A percentile compares a stretch with the other conserved stretches of the same genome.
phyloP scores from a whole-genome alignment of 163 green algal genomes.

The Scenedesmus sp. region DNA sequence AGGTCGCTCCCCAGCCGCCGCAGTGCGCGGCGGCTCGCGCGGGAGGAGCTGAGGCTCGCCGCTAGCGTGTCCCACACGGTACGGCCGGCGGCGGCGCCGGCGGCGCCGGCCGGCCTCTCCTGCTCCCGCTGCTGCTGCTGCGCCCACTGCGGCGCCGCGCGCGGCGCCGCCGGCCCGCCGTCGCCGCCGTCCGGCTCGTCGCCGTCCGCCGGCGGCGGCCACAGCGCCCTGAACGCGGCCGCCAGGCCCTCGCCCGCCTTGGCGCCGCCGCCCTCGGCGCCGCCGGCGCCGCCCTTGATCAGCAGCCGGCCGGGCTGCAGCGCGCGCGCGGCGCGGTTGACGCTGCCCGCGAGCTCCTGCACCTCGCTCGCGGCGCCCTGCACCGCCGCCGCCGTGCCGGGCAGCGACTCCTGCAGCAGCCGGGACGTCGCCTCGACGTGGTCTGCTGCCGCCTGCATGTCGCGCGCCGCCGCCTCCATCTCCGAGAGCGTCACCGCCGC shows the following conservation, averaged over 20 bases:
- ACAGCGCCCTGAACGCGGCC: neutral
- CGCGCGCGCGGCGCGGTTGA: slow-evolving; percentile 18
- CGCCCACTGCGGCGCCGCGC: neutral
- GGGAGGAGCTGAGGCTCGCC: neutral
- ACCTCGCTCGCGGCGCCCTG: slow-evolving; percentile 14
- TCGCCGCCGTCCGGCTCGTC: no score
- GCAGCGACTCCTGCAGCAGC: slow-evolving; percentile 21
- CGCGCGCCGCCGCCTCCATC: slow-evolving; percentile 27
- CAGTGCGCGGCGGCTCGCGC: neutral
- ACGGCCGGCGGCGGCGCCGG: neutral
- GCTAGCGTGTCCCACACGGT: slow-evolving; percentile 22
- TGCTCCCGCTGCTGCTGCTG: neutral
- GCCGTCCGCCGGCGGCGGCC: no score
- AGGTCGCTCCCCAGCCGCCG: slow-evolving; percentile 11
- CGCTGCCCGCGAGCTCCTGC: slow-evolving; percentile 27
- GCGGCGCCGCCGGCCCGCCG: no score
- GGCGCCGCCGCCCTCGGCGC: neutral
- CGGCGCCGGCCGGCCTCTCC: no score
- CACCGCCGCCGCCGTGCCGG: neutral
- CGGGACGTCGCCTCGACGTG: slow-evolving; percentile 20
- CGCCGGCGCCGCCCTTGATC: neutral
- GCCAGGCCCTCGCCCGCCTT: neutral
- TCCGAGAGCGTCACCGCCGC: neutral
- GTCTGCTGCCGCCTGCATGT: slow-evolving; percentile 39
- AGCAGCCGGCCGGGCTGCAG: slow-evolving; percentile 20